Evolutionary conservation across 345 rosid species (phyloP).

Genomic region (Eucalyptus marginata): DNA sequence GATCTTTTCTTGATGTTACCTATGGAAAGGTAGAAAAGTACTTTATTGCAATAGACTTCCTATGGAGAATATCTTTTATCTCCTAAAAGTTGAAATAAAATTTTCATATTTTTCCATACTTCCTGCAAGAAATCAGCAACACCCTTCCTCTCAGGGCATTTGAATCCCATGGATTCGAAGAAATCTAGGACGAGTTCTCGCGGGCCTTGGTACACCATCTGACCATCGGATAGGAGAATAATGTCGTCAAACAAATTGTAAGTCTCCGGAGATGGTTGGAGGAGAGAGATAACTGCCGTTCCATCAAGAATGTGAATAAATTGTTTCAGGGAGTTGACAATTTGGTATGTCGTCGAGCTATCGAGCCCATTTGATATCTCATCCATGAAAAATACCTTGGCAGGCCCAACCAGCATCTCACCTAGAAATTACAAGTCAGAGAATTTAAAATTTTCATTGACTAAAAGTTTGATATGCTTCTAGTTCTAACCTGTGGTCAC

Average conservation of each 20-base stretch:
- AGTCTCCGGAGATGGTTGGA: conserved; percentile 83
- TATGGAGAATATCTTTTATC: background rate
- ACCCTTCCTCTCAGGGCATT: conserved; percentile 69
- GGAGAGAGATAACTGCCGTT: conserved; percentile 67
- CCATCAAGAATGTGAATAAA: conserved; percentile 34
- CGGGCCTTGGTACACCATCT: conserved; percentile 61
- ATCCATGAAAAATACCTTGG: conserved; percentile 60
- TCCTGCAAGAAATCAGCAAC: conserved; percentile 77
- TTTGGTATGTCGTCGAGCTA: conserved; percentile 61
- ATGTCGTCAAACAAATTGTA: conserved; percentile 66
- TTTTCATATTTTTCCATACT: conserved; percentile 15
- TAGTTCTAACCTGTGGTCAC: conserved; percentile 17
- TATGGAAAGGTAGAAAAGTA: background rate
- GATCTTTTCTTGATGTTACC: conserved; percentile 78
- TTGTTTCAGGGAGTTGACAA: conserved; percentile 52
- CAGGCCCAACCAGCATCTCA: conserved; percentile 69
- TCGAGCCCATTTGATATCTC: conserved; percentile 76
- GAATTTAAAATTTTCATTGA: background rate
- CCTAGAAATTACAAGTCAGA: conserved; percentile 10
- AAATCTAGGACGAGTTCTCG: conserved; percentile 42
- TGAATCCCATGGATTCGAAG: conserved; percentile 55
- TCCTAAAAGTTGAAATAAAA: background rate
- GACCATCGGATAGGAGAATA: conserved; percentile 54
- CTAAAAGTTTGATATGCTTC: background rate
- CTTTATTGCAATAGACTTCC: background rate